A percentile compares a stretch with the other conserved stretches of the same genome.
Evolutionary conservation across 2,329 filamentous ascomycete species (phyloP).

Genomic region (Monosporascus sp.): DNA sequence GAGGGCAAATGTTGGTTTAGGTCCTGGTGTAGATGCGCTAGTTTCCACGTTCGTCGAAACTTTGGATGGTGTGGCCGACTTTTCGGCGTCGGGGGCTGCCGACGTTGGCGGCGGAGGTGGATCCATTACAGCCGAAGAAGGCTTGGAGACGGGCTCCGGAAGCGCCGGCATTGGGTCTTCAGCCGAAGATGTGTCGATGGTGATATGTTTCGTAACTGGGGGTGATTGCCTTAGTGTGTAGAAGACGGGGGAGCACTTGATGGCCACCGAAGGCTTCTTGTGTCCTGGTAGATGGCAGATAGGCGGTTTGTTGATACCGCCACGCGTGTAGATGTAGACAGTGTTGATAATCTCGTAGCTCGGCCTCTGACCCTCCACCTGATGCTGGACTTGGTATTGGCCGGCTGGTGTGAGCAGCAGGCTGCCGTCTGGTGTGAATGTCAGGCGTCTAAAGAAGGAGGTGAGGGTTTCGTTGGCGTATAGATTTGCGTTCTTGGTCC

Average conservation of each 20-base stretch:
- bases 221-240: constrained; percentile 71
- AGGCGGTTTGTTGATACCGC: constrained; percentile 93
- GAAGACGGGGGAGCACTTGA: constrained; percentile 86
- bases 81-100: constrained; percentile 39
- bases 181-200: constrained; percentile 84
- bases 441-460: constrained; percentile 90
- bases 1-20: constrained; percentile 71
- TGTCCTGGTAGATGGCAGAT: constrained; percentile 93
- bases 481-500: constrained; percentile 78
- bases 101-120: constrained; percentile 65
- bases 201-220: constrained; percentile 78
- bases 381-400: constrained; percentile 82
- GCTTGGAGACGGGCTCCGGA: constrained; percentile 72
- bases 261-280: constrained; percentile 95
- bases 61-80: constrained; percentile 49
- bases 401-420: constrained; percentile 90
- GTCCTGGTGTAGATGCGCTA: constrained; percentile 47
- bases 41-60: constrained; percentile 36
- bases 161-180: constrained; percentile 80
- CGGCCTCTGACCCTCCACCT: constrained; percentile 57
- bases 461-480: constrained; percentile 97
- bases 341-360: constrained; percentile 90
- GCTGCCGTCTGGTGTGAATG: constrained; percentile 93
- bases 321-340: constrained; percentile 95
- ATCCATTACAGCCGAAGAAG: constrained; percentile 66